Conservation (phyloP, 352 stramenopile species). For the Nothophytophthora sp. region DNA sequence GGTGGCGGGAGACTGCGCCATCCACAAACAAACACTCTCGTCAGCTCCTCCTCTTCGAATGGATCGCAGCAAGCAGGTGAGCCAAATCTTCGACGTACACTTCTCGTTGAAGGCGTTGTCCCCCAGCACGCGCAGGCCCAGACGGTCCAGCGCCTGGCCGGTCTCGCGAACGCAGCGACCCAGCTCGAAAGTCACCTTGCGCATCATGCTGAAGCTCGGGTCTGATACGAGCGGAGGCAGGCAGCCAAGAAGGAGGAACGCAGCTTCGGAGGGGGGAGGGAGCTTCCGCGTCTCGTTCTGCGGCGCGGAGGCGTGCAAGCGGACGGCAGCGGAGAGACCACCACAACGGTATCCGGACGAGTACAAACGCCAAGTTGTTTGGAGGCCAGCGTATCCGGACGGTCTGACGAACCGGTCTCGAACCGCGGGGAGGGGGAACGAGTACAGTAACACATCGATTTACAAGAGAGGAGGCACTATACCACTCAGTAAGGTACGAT, state of each 20-base stretch:
- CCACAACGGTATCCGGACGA: slow-evolving; percentile 28
- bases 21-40: no score
- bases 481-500: no score
- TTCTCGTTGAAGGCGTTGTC: slow-evolving; percentile 91
- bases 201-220: slow-evolving; percentile 68
- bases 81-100: no score
- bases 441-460: no score
- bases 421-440: no score
- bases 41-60: no score
- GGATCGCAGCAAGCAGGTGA: no score
- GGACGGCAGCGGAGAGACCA: slow-evolving; percentile 37
- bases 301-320: no score
- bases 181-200: slow-evolving; percentile 90
- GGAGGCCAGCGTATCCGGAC: slow-evolving; percentile 26
- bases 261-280: no score
- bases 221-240: slow-evolving; percentile 20
- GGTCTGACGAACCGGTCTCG: slow-evolving; percentile 15
- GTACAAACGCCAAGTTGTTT: neutral
- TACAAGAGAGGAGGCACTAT: no score
- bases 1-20: slow-evolving; percentile 89
- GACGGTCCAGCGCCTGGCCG: slow-evolving; percentile 94
- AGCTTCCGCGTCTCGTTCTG: no score
- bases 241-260: slow-evolving; percentile 12
- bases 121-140: slow-evolving; percentile 89
- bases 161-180: slow-evolving; percentile 95